Evolutionary conservation across 1,284 basidiomycete species (phyloP).

Genomic region (Bondarzewia mesenterica): DNA sequence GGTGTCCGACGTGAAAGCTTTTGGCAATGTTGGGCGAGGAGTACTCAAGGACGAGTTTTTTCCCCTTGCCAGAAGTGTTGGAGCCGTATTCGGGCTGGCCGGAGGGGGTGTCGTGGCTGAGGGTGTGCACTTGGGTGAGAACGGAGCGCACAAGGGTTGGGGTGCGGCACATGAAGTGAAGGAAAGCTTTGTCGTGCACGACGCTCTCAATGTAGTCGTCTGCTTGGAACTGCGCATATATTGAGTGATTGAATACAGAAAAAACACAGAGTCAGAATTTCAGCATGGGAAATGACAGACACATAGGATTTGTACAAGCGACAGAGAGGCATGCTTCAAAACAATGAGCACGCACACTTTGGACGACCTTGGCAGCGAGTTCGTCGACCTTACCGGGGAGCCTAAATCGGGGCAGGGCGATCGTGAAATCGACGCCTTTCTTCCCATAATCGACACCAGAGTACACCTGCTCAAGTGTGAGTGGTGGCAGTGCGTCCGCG

Average conservation of each 20-base stretch:
- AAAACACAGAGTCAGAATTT: slow-evolving; percentile 16
- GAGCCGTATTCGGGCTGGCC: slow-evolving; percentile 64
- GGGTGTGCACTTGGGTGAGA: slow-evolving; percentile 74
- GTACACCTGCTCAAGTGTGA: slow-evolving; percentile 73
- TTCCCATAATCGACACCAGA: slow-evolving; percentile 85
- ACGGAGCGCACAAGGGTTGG: slow-evolving; percentile 68
- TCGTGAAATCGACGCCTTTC: slow-evolving; percentile 88
- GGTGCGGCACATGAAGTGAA: slow-evolving; percentile 75
- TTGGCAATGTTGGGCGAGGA: slow-evolving; percentile 98
- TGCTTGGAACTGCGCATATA: slow-evolving; percentile 47
- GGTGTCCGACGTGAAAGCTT: slow-evolving; percentile 96
- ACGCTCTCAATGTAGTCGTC: slow-evolving; percentile 64
- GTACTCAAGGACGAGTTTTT: slow-evolving; percentile 82
- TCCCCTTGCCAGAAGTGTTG: slow-evolving; percentile 70
- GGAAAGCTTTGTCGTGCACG: slow-evolving; percentile 69
- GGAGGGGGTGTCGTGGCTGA: slow-evolving; percentile 54
- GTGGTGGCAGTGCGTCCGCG: slow-evolving; percentile 56
- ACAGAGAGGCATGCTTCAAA: not conserved
- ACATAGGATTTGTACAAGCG: not conserved
- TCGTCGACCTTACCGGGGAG: slow-evolving; percentile 80
- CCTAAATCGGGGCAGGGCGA: slow-evolving; percentile 88
- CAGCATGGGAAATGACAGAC: not conserved
- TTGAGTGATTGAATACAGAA: not conserved
- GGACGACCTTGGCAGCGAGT: slow-evolving; percentile 67
- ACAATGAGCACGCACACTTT: slow-evolving; percentile 39